Evolutionary conservation across 306 rosid genomes (phyloP).

Genomic region (Lathyrus oleraceus): DNA sequence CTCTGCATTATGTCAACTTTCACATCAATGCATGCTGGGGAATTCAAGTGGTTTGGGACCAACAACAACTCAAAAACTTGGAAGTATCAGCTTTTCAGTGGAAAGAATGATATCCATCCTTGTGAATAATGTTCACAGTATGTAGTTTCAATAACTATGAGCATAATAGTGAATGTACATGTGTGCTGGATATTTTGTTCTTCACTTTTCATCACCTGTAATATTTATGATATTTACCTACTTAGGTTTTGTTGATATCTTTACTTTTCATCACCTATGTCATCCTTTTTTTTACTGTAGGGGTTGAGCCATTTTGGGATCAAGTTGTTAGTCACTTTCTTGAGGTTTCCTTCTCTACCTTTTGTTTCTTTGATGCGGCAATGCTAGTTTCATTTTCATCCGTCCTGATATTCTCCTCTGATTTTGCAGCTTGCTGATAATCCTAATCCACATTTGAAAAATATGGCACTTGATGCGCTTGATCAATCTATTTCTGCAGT

Average conservation of each 20-base stretch:
- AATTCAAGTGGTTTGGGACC: slow-evolving; percentile 68
- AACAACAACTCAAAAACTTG: slow-evolving; percentile 75
- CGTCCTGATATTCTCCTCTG: slow-evolving; percentile 31
- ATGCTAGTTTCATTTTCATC: slow-evolving; percentile 34
- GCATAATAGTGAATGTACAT: slow-evolving; percentile 16
- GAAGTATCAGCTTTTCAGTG: slow-evolving; percentile 87
- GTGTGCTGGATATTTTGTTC: slow-evolving; percentile 26
- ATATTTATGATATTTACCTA: slow-evolving; percentile 21
- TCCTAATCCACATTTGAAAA: slow-evolving; percentile 79
- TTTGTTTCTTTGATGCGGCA: slow-evolving; percentile 22
- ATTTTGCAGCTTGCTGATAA: slow-evolving; percentile 84
- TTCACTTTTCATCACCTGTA: slow-evolving; percentile 26
- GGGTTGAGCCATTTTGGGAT: slow-evolving; percentile 95
- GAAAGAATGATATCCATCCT: slow-evolving; percentile 95
- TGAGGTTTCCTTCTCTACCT: slow-evolving; percentile 57
- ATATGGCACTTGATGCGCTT: slow-evolving; percentile 87
- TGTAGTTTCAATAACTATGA: slow-evolving; percentile 42
- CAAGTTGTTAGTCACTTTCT: slow-evolving; percentile 86
- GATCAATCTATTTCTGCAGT: slow-evolving; percentile 95
- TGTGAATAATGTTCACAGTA: slow-evolving; percentile 92
- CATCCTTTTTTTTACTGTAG: slow-evolving; percentile 46
- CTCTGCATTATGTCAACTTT: slow-evolving; percentile 87
- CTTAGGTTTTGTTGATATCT: slow-evolving; percentile 9
- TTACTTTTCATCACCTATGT: background rate
- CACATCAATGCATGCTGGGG: slow-evolving; percentile 72